Base-by-base conservation (phyloP, 768 basidiomycete species). In the Crepidotus variabilis region DNA sequence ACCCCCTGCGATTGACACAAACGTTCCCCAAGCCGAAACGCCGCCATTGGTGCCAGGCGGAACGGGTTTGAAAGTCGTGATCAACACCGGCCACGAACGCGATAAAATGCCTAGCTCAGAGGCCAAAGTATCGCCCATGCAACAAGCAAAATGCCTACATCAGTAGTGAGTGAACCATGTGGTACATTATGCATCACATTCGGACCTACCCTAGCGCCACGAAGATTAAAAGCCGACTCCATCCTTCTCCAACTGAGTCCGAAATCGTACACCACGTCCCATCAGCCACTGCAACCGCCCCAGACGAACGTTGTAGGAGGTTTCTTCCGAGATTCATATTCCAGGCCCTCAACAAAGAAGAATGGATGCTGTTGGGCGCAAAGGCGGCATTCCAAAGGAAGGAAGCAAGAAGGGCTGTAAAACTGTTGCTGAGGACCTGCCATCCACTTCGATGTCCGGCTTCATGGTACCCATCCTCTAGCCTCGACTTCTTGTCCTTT, bases 31-130 rank as follows among this genome's bases (percentile, higher is more conserved):
- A 2, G 80, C 55, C 5, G 92, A 90, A 57, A 97, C 81, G 0
- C 81, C 95, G 2, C 95, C 95, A 63, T 98, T 97, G 9, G 95
- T 97, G 2, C 95, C 95, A 1, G 87, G 86, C 1, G 94, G 94
- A 0, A 94, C 91, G 1, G 72, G 61, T 60, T 78, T 80, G 52
- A 88, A 69, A 3, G 90, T 94, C 4, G 93, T 95, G 62, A 97
- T 81, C 33, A 96, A 81, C 48, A 85, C 66, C 33, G 95, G 91
- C 2, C 78, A 78, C 13, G 80, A 75, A 35, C 67, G 68, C 22
- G 93, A 88, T 45, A 97, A 77, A 60, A 97, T 94, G 33, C 95
- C 95, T 21, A 97, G 80, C 71, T 97, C 95, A 8, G 92, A 95
- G 0, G 94, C 94, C 1, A 98, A 83, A 0, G 94, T 97, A 64